Evolutionary conservation across 1,284 basidiomycete genomes (phyloP).

Genomic region (Trichosporon ovoides): DNA sequence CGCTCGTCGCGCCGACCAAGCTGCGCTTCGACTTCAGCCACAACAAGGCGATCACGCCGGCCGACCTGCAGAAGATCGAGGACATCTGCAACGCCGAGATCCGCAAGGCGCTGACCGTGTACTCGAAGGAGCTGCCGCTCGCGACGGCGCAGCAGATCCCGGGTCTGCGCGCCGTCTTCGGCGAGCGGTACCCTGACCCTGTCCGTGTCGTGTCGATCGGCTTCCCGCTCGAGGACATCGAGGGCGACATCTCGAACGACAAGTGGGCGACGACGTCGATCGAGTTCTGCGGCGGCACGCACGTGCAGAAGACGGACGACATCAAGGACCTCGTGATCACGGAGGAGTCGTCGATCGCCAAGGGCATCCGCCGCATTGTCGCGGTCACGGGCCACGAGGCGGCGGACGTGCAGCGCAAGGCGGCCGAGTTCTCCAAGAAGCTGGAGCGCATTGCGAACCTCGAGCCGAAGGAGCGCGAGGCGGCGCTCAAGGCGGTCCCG

Average conservation of each 20-base stretch:
- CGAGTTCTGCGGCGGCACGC: conserved; percentile 99
- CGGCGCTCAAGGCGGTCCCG: conserved; percentile 72
- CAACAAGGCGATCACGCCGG: conserved; percentile 71
- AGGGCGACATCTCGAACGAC: conserved; percentile 74
- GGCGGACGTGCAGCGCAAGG: conserved; percentile 67
- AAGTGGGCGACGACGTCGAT: conserved; percentile 87
- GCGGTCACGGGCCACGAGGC: conserved; percentile 95
- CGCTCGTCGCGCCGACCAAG: conserved; percentile 89
- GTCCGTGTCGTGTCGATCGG: conserved; percentile 91
- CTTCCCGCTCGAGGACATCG: conserved; percentile 79
- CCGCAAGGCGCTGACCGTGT: conserved; percentile 79
- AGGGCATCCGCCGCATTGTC: conserved; percentile 90
- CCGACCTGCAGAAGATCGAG: conserved; percentile 81
- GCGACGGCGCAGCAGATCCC: conserved; percentile 78
- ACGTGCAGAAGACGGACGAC: conserved; percentile 89
- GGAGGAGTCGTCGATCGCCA: conserved; percentile 96
- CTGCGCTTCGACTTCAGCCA: conserved; percentile 98
- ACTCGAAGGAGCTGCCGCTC: conserved; percentile 79
- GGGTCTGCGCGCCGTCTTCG: conserved; percentile 92
- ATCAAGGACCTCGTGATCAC: conserved; percentile 93
- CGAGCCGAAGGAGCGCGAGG: conserved; percentile 76
- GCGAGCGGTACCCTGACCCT: conserved; percentile 95
- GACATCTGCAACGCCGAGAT: conserved; percentile 82
- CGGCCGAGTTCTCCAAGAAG: conserved; percentile 60
- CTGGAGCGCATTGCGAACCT: conserved; percentile 64